Conservation (phyloP, 2,329 filamentous ascomycete species). For the Trichoderma pleuroti region DNA sequence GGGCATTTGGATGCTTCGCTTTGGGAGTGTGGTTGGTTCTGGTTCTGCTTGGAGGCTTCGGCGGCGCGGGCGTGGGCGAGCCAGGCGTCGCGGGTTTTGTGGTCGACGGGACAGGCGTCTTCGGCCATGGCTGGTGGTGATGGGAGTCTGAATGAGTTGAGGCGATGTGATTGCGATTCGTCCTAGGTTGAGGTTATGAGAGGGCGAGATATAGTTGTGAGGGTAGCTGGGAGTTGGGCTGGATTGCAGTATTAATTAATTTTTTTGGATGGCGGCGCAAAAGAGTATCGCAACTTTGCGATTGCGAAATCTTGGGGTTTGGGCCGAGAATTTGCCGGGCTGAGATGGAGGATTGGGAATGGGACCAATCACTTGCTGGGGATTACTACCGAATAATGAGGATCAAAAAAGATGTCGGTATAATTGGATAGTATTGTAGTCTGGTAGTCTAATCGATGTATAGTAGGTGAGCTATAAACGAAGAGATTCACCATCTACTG, state of each 20-base stretch:
- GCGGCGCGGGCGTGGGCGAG: constrained; percentile 63
- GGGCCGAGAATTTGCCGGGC: constrained; percentile 20
- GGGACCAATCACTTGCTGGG: not conserved
- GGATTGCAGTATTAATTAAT: not conserved
- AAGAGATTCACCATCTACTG: not conserved
- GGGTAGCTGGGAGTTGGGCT: not conserved
- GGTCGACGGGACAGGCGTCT: constrained; percentile 76
- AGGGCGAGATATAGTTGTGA: not conserved
- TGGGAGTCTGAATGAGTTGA: rapidly evolving
- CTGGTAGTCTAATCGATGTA: not conserved
- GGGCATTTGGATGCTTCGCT: constrained; percentile 30
- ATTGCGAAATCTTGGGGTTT: constrained; percentile 16
- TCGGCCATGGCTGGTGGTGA: constrained; percentile 27
- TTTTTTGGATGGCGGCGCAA: constrained; percentile 1
- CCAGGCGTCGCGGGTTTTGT: constrained; percentile 85
- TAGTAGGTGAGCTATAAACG: not conserved
- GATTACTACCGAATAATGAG: not conserved
- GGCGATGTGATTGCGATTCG: not conserved
- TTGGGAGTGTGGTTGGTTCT: not conserved
- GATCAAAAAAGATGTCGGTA: not conserved
- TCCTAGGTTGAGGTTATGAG: not conserved
- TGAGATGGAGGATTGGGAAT: not conserved
- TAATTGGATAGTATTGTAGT: not conserved
- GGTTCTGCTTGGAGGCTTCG: constrained; percentile 32
- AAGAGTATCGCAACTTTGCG: constrained; percentile 11